Evolutionary conservation across 202 grass and related monocot species (phyloP), one percentile per base, ranked within the genome.

Genomic region (Brachypodium distachyon): DNA sequence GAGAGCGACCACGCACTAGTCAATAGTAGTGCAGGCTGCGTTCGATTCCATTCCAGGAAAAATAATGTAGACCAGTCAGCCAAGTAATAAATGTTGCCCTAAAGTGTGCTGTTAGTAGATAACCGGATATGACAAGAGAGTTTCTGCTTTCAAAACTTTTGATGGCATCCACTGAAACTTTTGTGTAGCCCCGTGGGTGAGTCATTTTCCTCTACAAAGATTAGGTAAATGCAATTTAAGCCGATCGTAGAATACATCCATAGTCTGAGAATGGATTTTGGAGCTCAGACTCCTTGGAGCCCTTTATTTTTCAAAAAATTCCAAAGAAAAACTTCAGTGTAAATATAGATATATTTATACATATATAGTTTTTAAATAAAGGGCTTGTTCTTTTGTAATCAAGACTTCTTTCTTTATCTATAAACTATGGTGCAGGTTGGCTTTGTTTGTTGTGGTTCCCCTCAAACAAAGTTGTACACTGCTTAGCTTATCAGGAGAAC

Each of bases 1-100:
- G 42, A 40, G 47, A 14, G 52, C 33, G 22, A 65, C 32, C 22
- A 23, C 38, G 50, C 50, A 29, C 12, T 52, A 8, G 67, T 72
- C 67, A 81, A 72, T 50, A 26, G 28, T 26, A 36, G 34, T 78
- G 82, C 73, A 23, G 43, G 54, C 43, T 63, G 65, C 55, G 55
- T 63, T 52, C 33, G 82, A 77, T 44, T 32, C 73, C 73, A 71
- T 25, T 70, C 42, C 1, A 7, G 43, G 17, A 0, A 27, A 52
- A 28, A n/a, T n/a, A n/a, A n/a, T 29, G n/a, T 32, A 19, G 27
- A 25, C 50, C 21, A 19, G 72, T 41, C 62, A 25, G 6, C 17
- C 28, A 48, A 56, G 29, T 28, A 76, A 76, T 76, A 49, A 76
- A 56, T 32, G 9, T 60, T 60, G 7, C 12, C 12, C 51, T 5